phyloP scores from a whole-genome alignment of 2,329 filamentous ascomycete species.

The Akanthomyces lecanii region DNA sequence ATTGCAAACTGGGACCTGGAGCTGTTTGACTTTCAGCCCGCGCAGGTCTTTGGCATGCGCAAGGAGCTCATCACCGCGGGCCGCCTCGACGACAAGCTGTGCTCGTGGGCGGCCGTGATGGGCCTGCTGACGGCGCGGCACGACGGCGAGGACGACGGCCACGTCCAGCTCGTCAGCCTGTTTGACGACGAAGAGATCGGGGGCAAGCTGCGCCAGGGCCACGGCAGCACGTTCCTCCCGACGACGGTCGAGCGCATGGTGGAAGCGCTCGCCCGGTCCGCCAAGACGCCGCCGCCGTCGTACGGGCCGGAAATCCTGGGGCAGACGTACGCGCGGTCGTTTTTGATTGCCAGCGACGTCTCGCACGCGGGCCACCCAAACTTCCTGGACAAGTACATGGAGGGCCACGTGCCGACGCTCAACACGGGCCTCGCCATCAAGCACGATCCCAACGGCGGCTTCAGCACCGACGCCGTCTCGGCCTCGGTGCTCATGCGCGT shows the following conservation, averaged over 20 bases:
- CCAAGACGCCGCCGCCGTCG: constrained; percentile 13
- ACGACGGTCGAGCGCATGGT: constrained; percentile 75
- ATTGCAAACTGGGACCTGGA: constrained; percentile 98
- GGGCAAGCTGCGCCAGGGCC: constrained; percentile 83
- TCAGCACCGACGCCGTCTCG: constrained; percentile 89
- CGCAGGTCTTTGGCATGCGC: constrained; percentile 76
- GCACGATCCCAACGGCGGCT: constrained; percentile 85
- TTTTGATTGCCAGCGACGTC: constrained; percentile 88
- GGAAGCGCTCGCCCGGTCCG: constrained; percentile 49
- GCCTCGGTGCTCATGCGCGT: constrained; percentile 75
- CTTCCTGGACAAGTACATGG: constrained; percentile 77
- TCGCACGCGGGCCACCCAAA: constrained; percentile 94
- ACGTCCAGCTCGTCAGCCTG: constrained; percentile 84
- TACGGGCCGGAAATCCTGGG: constrained; percentile 62
- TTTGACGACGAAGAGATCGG: constrained; percentile 98
- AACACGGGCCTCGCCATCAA: constrained; percentile 82
- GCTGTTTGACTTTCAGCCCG: constrained; percentile 85
- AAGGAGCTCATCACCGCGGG: constrained; percentile 93
- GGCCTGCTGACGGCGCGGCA: constrained; percentile 69
- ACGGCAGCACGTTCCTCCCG: constrained; percentile 82
- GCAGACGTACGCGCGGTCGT: constrained; percentile 85
- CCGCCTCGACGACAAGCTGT: constrained; percentile 95
- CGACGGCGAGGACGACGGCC: constrained; percentile 50
- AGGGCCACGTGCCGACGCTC: constrained; percentile 78
- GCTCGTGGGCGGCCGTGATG: constrained; percentile 86